Conservation (phyloP, 2,329 filamentous ascomycete species). For the Nigrospora sphaerica region DNA sequence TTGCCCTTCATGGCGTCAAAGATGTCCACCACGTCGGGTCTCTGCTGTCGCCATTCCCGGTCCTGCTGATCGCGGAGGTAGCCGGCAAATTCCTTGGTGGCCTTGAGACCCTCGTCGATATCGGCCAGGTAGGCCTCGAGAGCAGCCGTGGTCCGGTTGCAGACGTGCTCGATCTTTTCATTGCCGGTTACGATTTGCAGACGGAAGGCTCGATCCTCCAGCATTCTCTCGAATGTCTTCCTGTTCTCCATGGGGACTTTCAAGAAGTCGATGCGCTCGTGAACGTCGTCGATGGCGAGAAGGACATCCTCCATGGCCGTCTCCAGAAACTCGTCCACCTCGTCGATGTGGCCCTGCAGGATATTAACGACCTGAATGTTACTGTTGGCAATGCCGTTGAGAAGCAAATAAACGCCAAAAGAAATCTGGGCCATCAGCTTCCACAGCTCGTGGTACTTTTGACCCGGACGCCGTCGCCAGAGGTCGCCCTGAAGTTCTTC, state of each 20-base stretch:
- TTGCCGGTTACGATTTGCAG: constrained; percentile 79
- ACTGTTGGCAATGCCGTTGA: constrained; percentile 81
- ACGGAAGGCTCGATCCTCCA: constrained; percentile 78
- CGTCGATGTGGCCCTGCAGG: constrained; percentile 85
- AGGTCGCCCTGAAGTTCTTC: constrained; percentile 64
- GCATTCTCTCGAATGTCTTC: constrained; percentile 76
- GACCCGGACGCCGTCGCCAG: constrained; percentile 70
- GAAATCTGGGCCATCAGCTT: constrained; percentile 90
- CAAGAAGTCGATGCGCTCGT: constrained; percentile 71
- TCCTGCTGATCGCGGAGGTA: constrained; percentile 66
- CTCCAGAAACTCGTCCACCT: constrained; percentile 87
- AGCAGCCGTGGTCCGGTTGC: constrained; percentile 67
- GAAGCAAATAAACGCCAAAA: constrained; percentile 84
- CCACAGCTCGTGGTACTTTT: constrained; percentile 78
- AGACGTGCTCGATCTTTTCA: constrained; percentile 83
- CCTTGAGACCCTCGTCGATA: constrained; percentile 68
- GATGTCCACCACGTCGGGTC: constrained; percentile 60
- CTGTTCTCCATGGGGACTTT: constrained; percentile 79
- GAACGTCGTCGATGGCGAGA: constrained; percentile 70
- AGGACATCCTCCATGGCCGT: constrained; percentile 79
- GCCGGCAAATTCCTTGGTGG: constrained; percentile 66
- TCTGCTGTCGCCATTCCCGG: constrained; percentile 52
- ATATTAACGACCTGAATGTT: constrained; percentile 84
- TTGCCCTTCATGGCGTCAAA: constrained; percentile 90
- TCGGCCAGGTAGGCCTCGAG: constrained; percentile 76